Conservation (phyloP, 768 basidiomycete species). For the Rhodotorula paludigena region DNA sequence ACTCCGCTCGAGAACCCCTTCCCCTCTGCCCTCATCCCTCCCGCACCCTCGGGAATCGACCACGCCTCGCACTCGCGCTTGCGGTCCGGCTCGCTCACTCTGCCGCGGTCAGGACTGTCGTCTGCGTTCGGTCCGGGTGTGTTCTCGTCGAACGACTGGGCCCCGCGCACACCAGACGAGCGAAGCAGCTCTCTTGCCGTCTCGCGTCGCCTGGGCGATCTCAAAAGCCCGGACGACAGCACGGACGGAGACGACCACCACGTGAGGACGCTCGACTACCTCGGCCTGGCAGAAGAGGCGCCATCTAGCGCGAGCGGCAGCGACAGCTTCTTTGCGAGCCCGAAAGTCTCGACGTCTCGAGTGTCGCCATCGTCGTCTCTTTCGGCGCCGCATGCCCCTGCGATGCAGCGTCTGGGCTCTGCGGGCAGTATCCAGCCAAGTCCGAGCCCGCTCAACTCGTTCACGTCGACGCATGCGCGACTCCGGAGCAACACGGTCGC, state of each 20-base stretch:
- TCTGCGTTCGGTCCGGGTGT: constrained; percentile 83
- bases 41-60: constrained; percentile 32
- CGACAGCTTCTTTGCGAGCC: neutral
- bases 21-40: constrained; percentile 50
- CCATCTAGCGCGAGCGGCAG: neutral
- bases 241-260: constrained; percentile 66
- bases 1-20: constrained; percentile 54
- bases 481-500: constrained; percentile 32
- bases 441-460: neutral
- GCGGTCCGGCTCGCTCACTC: constrained; percentile 84
- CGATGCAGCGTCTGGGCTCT: constrained; percentile 32
- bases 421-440: constrained; percentile 17
- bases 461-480: constrained; percentile 5
- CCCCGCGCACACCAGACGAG: constrained; percentile 42
- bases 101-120: constrained; percentile 65
- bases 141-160: constrained; percentile 74
- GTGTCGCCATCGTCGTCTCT: neutral
- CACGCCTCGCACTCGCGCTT: constrained; percentile 58
- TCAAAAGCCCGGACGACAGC: neutral
- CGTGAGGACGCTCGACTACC: constrained; percentile 91
- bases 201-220: constrained; percentile 4
- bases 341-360: neutral
- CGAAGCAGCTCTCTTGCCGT: neutral
- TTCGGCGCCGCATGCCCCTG: neutral
- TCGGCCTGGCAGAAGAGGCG: constrained; percentile 75